A percentile compares a stretch with the other conserved stretches of the same genome.
Conservation (phyloP, 169 alveolate species). For the Plasmodium gonderi region DNA sequence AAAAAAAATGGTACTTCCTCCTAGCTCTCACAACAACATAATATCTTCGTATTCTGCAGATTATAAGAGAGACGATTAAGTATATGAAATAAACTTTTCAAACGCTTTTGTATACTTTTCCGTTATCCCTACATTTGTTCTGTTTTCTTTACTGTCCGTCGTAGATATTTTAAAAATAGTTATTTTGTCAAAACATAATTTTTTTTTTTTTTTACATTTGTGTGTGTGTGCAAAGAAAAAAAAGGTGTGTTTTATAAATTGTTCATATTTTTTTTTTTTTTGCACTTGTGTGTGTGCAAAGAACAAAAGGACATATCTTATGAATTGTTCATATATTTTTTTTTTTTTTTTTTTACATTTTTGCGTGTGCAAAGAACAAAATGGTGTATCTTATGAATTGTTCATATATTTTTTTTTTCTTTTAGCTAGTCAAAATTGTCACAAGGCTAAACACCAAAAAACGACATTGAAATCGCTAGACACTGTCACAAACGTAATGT, state of each 20-base stretch:
- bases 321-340: not conserved
- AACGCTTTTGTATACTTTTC: not conserved
- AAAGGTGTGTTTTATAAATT: not conserved
- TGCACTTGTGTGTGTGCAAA: not conserved
- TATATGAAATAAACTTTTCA: not conserved
- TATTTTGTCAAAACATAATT: not conserved
- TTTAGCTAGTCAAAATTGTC: conserved; percentile 24
- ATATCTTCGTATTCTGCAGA: not conserved
- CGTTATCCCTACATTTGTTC: not conserved
- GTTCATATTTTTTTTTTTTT: not conserved
- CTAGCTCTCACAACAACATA: not conserved
- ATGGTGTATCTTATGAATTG: not conserved
- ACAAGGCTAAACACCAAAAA: conserved; percentile 30
- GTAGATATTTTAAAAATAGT: not conserved
- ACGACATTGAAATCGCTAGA: conserved; percentile 66
- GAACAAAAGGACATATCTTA: not conserved
- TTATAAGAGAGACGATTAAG: not conserved
- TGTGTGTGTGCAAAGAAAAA: not conserved
- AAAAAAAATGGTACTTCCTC: not conserved
- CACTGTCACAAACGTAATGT: conserved; percentile 22
- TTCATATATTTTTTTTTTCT: conserved; percentile 1
- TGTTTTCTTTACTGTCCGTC: not conserved
- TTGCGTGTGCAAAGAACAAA: not conserved
- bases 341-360: not conserved
- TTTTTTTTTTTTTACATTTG: not conserved